Percentiles rank a stretch among this genome's conserved stretches.
These are phyloP conservation scores for Kodamaea arcana DNA, from an alignment of 1,139 yeast genomes.

Conservation along the genomic window DNA sequence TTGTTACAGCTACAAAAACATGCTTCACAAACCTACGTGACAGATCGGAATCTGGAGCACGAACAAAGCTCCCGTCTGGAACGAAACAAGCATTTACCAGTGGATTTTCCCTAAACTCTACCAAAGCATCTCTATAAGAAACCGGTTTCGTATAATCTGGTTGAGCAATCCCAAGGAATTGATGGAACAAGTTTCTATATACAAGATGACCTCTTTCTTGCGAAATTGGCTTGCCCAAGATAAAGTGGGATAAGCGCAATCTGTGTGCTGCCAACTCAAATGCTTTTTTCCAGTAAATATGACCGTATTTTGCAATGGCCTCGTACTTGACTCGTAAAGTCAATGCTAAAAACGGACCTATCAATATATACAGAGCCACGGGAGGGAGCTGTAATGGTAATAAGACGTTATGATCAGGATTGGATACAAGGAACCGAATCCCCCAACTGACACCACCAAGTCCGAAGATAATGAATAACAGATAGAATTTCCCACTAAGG, in stretches of 20 bases:
- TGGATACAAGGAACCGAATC: slow-evolving; percentile 28
- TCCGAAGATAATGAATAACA: slow-evolving; percentile 67
- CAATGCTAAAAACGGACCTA: slow-evolving; percentile 1
- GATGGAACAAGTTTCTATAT: slow-evolving; percentile 50
- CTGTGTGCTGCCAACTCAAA: slow-evolving; percentile 55
- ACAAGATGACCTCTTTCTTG: slow-evolving; percentile 70
- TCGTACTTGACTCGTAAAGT: slow-evolving; percentile 2
- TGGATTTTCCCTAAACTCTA: slow-evolving; percentile 39
- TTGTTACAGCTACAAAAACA: slow-evolving; percentile 78
- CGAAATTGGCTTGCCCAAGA: slow-evolving; percentile 64
- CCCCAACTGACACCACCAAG: slow-evolving; percentile 65
- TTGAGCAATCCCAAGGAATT: slow-evolving; percentile 30
- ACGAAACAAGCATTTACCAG: slow-evolving; percentile 50
- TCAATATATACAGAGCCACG: neutral
- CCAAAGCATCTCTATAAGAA: slow-evolving; percentile 42
- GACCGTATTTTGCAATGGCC: slow-evolving; percentile 32
- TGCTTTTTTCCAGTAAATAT: slow-evolving; percentile 58
- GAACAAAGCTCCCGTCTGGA: slow-evolving; percentile 74
- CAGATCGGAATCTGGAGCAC: slow-evolving; percentile 85
- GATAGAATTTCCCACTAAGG: slow-evolving; percentile 73
- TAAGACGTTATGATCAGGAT: slow-evolving; percentile 16
- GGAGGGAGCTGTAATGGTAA: slow-evolving; percentile 22
- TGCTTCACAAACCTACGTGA: slow-evolving; percentile 60
- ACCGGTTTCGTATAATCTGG: slow-evolving; percentile 65
- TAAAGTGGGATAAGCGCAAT: slow-evolving; percentile 73